Percentiles rank a stretch among this genome's conserved stretches.
Conservation (phyloP, 805 yeast genomes). For the Kuraishia floccosa region DNA sequence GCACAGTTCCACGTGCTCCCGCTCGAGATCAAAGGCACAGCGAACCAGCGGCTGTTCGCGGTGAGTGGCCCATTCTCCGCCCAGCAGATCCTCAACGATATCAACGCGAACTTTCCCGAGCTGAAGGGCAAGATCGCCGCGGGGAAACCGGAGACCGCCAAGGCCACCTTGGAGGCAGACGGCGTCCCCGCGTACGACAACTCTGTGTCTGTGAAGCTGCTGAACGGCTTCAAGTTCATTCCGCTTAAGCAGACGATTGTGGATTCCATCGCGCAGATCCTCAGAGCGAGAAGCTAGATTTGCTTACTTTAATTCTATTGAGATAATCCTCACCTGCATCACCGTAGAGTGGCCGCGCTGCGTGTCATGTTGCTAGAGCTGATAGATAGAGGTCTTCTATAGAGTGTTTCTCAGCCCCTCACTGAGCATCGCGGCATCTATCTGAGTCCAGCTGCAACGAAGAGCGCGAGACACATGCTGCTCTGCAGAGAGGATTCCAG, state of each 20-base stretch:
- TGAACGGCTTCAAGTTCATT: constrained; percentile 4
- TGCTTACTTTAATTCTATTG: no score
- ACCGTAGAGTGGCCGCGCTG: no score
- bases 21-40: constrained; percentile 24
- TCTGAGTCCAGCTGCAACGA: no score
- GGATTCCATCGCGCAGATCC: constrained; percentile 5
- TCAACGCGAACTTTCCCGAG: constrained; percentile 19
- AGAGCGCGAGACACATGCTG: no score
- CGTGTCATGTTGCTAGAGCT: no score
- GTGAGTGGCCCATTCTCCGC: constrained; percentile 11
- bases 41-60: constrained; percentile 20
- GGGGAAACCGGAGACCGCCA: constrained; percentile 21
- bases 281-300: neutral
- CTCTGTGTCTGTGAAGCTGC: constrained; percentile 4
- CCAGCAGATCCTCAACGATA: constrained; percentile 20
- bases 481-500: no score
- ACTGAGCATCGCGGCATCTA: no score
- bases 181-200: neutral
- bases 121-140: constrained; percentile 24
- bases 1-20: constrained; percentile 48
- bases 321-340: no score
- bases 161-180: constrained; percentile 4
- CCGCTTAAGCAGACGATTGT: constrained; percentile 5
- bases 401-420: no score
- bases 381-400: no score